Evolutionary conservation across 1,139 yeast species (phyloP), one percentile per base, ranked within the genome.

Genomic region (Arxiozyma slooffiae): DNA sequence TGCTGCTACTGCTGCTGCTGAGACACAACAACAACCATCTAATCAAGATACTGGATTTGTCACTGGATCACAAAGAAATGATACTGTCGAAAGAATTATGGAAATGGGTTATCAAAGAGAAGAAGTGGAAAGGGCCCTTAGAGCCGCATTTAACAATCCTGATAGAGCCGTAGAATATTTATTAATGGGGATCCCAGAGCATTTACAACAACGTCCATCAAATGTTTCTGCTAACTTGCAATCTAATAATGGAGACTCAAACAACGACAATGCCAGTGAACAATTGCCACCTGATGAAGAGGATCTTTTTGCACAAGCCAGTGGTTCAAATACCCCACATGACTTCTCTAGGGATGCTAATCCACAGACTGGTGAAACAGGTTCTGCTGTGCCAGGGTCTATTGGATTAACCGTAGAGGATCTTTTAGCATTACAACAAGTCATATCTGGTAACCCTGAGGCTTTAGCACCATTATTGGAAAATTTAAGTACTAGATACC

Each of bases 131-230:
- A 78, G 81, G 42, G 98, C 99, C 0, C 75, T 92, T 67, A 80
- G 95, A 62, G 96, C 97, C 18, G 97, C 98, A 0, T 92, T 82
- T 71, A 92, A 92, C 70, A 90, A 92, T 70, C 98, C 99, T 24
- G 97, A 92, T 65, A 82, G 98, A 63, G 99, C 99, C 0, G 97
- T 90, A 7, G 98, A 94, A 67, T 90, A 92, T 67, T 75, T 92
- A 52, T 72, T 92, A 60, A 87, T 90, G 43, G 97, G 97, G 5
- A 81, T 92, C 49, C 97, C 97, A 39, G 92, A 85, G 59, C 69
- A 76, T 48, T 71, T 76, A 56, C 76, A 72, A 61, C 64, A 48
- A 53, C 63, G 48, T 45, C 14, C 18, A 17, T 11, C n/a, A 2
- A 30, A 7, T 30, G 52, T 46, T n/a, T n/a, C 24, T n/a, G 20